Conservation (phyloP, 305 asterid species). For the Fraxinus floribunda region DNA sequence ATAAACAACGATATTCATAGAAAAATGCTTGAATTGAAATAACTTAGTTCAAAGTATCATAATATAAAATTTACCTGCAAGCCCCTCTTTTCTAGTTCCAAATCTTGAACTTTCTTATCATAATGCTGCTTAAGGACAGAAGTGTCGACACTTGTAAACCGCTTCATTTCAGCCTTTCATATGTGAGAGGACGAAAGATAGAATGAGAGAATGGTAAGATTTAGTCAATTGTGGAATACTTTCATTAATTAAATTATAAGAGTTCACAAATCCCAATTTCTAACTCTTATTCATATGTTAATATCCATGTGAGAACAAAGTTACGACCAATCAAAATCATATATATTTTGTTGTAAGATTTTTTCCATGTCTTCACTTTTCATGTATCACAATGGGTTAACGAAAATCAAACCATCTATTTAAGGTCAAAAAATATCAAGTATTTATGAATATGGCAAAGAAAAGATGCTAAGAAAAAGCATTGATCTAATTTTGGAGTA, state of each 20-base stretch:
- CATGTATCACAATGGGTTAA: background rate
- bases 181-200: conserved; percentile 19
- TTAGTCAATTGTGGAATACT: background rate
- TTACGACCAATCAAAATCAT: background rate
- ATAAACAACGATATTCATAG: conserved; percentile 19
- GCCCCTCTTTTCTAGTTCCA: conserved; percentile 71
- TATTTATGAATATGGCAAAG: background rate
- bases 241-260: background rate
- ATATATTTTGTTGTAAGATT: background rate
- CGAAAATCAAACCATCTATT: background rate
- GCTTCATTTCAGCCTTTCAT: conserved; percentile 93
- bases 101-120: conserved; percentile 88
- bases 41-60: conserved; percentile 7
- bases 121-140: conserved; percentile 88
- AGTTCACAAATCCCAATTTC: background rate
- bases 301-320: background rate
- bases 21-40: conserved; percentile 11
- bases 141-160: conserved; percentile 56
- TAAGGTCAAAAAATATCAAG: background rate
- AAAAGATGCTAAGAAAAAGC: background rate
- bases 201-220: background rate
- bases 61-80: conserved; percentile 55
- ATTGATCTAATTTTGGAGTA: background rate
- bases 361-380: background rate
- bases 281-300: background rate